Conservation (phyloP, 805 yeast species). For the Phaffomyces opuntiae region DNA sequence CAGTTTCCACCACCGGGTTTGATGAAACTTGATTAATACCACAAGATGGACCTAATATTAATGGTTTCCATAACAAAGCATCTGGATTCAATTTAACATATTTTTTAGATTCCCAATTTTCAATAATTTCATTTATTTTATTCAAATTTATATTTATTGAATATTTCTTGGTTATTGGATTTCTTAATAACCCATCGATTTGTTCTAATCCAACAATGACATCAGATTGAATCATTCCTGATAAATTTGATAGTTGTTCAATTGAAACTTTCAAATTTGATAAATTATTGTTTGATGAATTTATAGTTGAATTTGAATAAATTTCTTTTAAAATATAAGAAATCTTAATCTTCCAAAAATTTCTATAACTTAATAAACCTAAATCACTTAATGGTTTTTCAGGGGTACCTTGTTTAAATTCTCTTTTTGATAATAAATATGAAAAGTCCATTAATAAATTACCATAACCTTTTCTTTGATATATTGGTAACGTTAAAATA, state of each 20-base stretch:
- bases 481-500: slow-evolving; percentile 80
- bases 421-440: slow-evolving; percentile 68
- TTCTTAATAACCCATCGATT: slow-evolving; percentile 49
- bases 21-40: slow-evolving; percentile 54
- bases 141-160: slow-evolving; percentile 45
- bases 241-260: slow-evolving; percentile 52
- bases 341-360: slow-evolving; percentile 73
- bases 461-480: slow-evolving; percentile 87
- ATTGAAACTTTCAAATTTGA: slow-evolving; percentile 37
- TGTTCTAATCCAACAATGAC: slow-evolving; percentile 83
- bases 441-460: slow-evolving; percentile 84
- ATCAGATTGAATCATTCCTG: slow-evolving; percentile 87
- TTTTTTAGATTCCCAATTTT: slow-evolving; percentile 46
- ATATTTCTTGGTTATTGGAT: slow-evolving; percentile 39
- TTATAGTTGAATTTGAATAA: not conserved
- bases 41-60: slow-evolving; percentile 79
- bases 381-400: slow-evolving; percentile 89
- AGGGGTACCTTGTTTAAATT: slow-evolving; percentile 82
- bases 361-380: slow-evolving; percentile 79
- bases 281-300: slow-evolving; percentile 1
- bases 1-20: slow-evolving; percentile 24
- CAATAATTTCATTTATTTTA: slow-evolving; percentile 34
- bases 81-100: slow-evolving; percentile 46
- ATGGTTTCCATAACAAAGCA: slow-evolving; percentile 70
- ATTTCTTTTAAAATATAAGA: slow-evolving; percentile 32